phyloP scores from a whole-genome alignment of 1,139 yeast genomes.

The Yamadazyma sp. region DNA sequence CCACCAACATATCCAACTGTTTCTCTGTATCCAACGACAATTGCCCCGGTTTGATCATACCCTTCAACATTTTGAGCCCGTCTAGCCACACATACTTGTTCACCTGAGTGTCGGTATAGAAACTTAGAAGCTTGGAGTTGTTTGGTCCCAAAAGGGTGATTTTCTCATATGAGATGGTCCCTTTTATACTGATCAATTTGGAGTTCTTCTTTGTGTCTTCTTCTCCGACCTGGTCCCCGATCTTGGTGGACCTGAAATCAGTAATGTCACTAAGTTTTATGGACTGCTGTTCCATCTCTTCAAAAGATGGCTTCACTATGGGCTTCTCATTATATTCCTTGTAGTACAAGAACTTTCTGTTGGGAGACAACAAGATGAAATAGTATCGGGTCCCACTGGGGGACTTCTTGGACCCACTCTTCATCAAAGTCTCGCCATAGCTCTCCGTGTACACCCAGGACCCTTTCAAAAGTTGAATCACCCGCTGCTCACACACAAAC shows the following conservation, averaged over 20 bases:
- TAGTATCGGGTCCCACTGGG: conserved; percentile 32
- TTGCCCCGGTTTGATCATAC: conserved; percentile 30
- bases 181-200: conserved; percentile 50
- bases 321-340: conserved; percentile 57
- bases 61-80: conserved; percentile 65
- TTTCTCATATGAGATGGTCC: conserved; percentile 56
- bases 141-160: conserved; percentile 49
- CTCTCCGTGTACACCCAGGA: conserved; percentile 78
- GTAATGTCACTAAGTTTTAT: conserved; percentile 36
- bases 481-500: conserved; percentile 79
- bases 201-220: conserved; percentile 36
- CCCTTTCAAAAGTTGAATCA: conserved; percentile 70
- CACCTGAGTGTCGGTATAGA: conserved; percentile 72
- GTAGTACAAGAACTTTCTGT: conserved; percentile 60
- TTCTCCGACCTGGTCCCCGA: conserved; percentile 44
- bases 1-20: conserved; percentile 58
- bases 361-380: conserved; percentile 71
- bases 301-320: conserved; percentile 55
- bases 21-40: conserved; percentile 59
- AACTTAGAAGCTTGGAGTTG: conserved; percentile 46
- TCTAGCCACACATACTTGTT: conserved; percentile 77
- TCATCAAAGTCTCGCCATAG: conserved; percentile 49
- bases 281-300: conserved; percentile 41
- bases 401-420: conserved; percentile 23
- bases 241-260: conserved; percentile 43